phyloP scores from a whole-genome alignment of 1,139 yeast species.

The Saccharomyces hybrid region DNA sequence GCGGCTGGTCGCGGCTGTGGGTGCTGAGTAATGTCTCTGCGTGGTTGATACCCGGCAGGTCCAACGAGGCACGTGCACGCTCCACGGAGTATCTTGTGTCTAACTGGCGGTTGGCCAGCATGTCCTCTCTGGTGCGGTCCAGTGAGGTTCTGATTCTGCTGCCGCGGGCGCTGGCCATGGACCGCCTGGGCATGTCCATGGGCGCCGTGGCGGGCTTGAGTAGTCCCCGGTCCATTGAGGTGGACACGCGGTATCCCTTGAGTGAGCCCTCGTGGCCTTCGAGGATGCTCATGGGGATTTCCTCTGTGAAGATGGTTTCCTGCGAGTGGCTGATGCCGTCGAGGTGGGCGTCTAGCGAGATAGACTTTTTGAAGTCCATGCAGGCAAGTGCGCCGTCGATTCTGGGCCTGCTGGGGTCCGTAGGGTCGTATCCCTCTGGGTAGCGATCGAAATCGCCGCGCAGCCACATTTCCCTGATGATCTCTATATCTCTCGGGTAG shows the following conservation, averaged over 20 bases:
- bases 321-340: slow-evolving; percentile 14
- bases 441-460: slow-evolving; percentile 53
- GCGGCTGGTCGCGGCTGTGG: slow-evolving; percentile 12
- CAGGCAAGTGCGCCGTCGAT: slow-evolving; percentile 11
- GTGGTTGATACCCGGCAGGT: slow-evolving; percentile 35
- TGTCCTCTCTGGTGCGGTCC: slow-evolving; percentile 33
- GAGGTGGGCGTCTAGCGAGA: neutral
- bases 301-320: slow-evolving; percentile 23
- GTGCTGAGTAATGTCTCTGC: slow-evolving; percentile 30
- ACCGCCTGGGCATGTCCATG: slow-evolving; percentile 7
- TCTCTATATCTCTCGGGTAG: slow-evolving; percentile 74
- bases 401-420: slow-evolving; percentile 43
- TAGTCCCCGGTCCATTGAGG: slow-evolving; percentile 6
- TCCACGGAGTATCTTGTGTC: slow-evolving; percentile 34
- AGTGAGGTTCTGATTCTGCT: slow-evolving; percentile 27
- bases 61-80: slow-evolving; percentile 35
- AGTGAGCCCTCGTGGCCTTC: slow-evolving; percentile 15
- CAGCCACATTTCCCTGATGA: slow-evolving; percentile 68
- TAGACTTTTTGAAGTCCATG: neutral
- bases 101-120: slow-evolving; percentile 32
- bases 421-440: slow-evolving; percentile 56
- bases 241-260: neutral
- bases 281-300: slow-evolving; percentile 28
- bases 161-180: neutral
- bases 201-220: neutral